These are phyloP conservation scores for Ophiocordyceps unilateralis DNA, from an alignment of 2,329 filamentous ascomycete genomes.

Conservation along the genomic window DNA sequence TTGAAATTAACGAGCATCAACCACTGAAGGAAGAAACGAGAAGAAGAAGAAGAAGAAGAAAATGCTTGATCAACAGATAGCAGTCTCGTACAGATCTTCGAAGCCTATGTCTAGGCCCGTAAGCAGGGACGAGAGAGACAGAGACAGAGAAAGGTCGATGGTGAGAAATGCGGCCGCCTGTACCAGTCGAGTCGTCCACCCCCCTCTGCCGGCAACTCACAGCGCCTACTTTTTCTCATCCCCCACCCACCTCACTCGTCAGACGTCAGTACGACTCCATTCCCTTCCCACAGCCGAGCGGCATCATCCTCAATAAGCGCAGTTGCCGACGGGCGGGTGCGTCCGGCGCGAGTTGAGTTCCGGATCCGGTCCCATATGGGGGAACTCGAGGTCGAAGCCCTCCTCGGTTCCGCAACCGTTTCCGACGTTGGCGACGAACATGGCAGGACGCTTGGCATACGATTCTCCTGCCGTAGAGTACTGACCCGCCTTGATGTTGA, in stretches of 20 bases:
- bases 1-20: not conserved
- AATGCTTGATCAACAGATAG: not conserved
- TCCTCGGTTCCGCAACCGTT: constrained; percentile 42
- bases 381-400: constrained; percentile 43
- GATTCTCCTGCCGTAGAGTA: not conserved
- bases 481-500: constrained; percentile 33
- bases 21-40: not conserved
- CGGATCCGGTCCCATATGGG: constrained; percentile 43
- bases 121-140: not conserved
- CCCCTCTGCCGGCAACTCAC: not conserved
- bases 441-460: constrained; percentile 41
- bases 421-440: constrained; percentile 55
- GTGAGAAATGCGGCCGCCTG: not conserved
- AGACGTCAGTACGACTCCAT: too few relatives aligned
- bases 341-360: constrained; percentile 18
- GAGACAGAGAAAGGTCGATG: not conserved
- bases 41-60: too few relatives aligned
- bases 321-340: constrained; percentile 18
- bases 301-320: constrained; percentile 3
- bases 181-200: not conserved
- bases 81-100: not conserved
- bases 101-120: not conserved
- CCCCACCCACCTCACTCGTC: not conserved
- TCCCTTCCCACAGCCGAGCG: too few relatives aligned
- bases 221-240: not conserved